Percentiles rank a stretch among this genome's conserved stretches.
phyloP scores from a whole-genome alignment of 2,329 filamentous ascomycete genomes.

The Alternaria angustiovoidea region DNA sequence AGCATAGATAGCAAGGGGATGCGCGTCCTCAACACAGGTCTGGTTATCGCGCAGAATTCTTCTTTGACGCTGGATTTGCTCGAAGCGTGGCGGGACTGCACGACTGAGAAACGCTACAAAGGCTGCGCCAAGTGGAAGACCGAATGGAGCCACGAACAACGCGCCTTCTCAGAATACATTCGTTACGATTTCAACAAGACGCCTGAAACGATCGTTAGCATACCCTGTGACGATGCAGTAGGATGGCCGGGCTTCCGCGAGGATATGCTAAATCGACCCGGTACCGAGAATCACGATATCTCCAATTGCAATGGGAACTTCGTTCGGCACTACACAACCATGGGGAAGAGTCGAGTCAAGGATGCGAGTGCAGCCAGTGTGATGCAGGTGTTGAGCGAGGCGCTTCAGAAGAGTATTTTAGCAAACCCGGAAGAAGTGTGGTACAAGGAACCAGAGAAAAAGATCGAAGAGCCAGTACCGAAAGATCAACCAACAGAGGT shows the following conservation, averaged over 20 bases:
- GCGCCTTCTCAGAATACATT: slow-evolving; percentile 46
- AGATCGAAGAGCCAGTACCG: neutral
- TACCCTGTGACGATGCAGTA: slow-evolving; percentile 48
- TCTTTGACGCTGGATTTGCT: slow-evolving; percentile 36
- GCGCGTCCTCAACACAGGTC: slow-evolving; percentile 51
- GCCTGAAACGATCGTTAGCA: slow-evolving; percentile 35
- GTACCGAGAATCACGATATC: slow-evolving; percentile 6
- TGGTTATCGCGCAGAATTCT: slow-evolving; percentile 49
- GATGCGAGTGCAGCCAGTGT: slow-evolving; percentile 11
- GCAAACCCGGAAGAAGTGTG: slow-evolving; percentile 12
- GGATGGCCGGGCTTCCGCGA: slow-evolving; percentile 40
- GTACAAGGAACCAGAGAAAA: slow-evolving; percentile 22
- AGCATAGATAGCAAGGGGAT: slow-evolving; percentile 50
- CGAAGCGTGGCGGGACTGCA: slow-evolving; percentile 43
- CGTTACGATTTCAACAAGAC: slow-evolving; percentile 43
- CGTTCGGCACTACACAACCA: slow-evolving; percentile 37
- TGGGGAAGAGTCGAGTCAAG: slow-evolving; percentile 26
- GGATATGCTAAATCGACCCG: slow-evolving; percentile 17
- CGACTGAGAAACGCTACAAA: slow-evolving; percentile 33
- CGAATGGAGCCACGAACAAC: slow-evolving; percentile 44
- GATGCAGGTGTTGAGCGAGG: slow-evolving; percentile 24
- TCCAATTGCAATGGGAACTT: slow-evolving; percentile 41
- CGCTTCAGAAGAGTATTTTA: slow-evolving; percentile 19
- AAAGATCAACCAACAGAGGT: neutral
- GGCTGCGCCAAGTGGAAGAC: slow-evolving; percentile 41